Conservation (phyloP, 176 grass and related monocot species). For the Avena atlantica region DNA sequence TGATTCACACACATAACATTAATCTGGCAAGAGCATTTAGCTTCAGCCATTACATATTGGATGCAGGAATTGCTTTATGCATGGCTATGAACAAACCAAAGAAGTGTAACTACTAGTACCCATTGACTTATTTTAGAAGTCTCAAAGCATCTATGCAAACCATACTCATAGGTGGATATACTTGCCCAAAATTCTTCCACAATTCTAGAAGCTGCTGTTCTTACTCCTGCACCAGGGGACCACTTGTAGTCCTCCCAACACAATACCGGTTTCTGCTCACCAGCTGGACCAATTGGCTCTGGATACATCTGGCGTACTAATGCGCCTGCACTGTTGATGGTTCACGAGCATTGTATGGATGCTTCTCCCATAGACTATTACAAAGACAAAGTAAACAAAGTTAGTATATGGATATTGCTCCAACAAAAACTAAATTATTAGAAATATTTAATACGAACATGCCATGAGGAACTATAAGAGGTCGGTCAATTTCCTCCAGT, state of each 20-base stretch:
- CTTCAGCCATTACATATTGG: no score
- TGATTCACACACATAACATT: no score
- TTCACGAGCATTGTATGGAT: not conserved
- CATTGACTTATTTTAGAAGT: not conserved
- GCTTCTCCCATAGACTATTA: not conserved
- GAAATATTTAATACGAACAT: not conserved
- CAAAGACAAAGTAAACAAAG: not conserved
- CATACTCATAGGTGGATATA: not conserved
- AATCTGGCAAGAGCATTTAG: no score
- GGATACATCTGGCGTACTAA: not conserved
- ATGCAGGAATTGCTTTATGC: no score
- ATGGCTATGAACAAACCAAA: no score
- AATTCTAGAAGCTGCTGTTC: not conserved
- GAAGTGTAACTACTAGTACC: no score
- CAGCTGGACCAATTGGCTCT: not conserved
- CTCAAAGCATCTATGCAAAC: not conserved
- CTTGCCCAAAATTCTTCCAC: not conserved
- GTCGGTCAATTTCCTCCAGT: not conserved
- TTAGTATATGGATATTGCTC: not conserved
- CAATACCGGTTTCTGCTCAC: not conserved
- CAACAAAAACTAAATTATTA: not conserved
- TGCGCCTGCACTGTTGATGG: not conserved
- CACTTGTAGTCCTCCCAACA: constrained; percentile 9
- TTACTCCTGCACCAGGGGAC: not conserved
- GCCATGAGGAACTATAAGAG: not conserved